Evolutionary conservation across 2,329 filamentous ascomycete species (phyloP), one percentile per base, ranked within the genome.

Genomic region (Colletotrichum sp.): DNA sequence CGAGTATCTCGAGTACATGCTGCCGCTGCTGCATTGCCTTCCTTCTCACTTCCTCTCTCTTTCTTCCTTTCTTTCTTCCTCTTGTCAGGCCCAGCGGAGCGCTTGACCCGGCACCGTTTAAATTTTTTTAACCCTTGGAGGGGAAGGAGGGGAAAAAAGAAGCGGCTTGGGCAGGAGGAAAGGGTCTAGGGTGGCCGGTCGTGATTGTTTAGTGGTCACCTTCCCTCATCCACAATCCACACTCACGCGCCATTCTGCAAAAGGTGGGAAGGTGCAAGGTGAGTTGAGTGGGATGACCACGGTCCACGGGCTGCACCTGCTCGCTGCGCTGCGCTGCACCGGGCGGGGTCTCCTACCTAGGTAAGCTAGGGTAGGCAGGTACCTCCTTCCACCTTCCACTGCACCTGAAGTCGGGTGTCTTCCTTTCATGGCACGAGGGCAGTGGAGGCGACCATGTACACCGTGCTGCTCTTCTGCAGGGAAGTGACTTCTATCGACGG

Each of bases 21-120:
- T 58, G 26, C 16, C 26, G 55, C 55, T 16, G 16, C 55, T 28
- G 21, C 24, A 18, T 9, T 58, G 26, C 24, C 16, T 58, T 58
- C 24, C 36, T 61, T 43, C 10, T 18, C 36, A 30, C 68, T 34
- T 64, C 38, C 26, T 48, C 8, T n/a, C 21, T 26, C 30, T 28
- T 10, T 16, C 61, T 7, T 14, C 13, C 61, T 63, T 21, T 32
- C 32, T 36, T 32, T n/a, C 62, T 36, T 28, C 48, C n/a, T 32
- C 14, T 34, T 56, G 34, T 59, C 59, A 59, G 52, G 70, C 30
- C 34, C 32, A 38, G 63, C 67, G 43, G 69, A 66, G 76, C 76
- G 76, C 76, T 77, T 74, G 76, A 66, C 76, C 76, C 74, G 76
- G 76, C 62, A 74, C 74, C 36, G 69, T 55, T 65, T 67, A 68